Evolutionary conservation across 2,329 filamentous ascomycete species (phyloP), one percentile per base, ranked within the genome.

Genomic region (Hymenoscyphus repandus): DNA sequence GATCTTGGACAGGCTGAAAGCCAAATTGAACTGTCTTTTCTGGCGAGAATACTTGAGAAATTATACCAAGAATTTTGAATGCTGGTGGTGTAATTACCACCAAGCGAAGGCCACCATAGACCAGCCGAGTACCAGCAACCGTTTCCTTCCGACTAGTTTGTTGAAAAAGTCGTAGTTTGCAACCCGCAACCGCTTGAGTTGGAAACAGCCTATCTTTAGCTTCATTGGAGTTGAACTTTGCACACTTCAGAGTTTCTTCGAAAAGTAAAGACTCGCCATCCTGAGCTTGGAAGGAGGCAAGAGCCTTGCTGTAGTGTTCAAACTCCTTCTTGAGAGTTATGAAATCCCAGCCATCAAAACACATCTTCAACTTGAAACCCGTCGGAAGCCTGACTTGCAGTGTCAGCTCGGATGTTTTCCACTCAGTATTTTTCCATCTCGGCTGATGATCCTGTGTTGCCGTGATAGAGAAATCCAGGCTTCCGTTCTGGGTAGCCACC

Each of bases 371-470:
- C 50, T 84, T 72, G 61, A 91, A 90, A 1, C 86, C 86, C 52
- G 87, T 82, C 1, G 86, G 85, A 22, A 95, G 70, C 53, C 79
- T 79, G 32, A 95, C 67, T 17, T 82, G 79, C 50, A 95, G 75
- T 0, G 79, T 76, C 53, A 74, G 77, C 4, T 76, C 74, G 38
- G 85, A 81, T n/a, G 83, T 76, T 49, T 83, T 83, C 90, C 90
- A 95, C 33, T 80, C 78, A 5, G 95, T 79, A 63, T 91, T 85
- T 10, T 88, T 80, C 89, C 89, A 95, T 0, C 80, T 83, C 1
- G 86, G 80, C 0, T 85, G 85, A 5, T 74, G 70, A 55, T 79
- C 82, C 59, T 82, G 82, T 61, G 81, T 80, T 11, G 78, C 74
- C 58, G 86, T 84, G 9, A 95, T 81, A 39, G 78, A 73, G 37